A percentile compares a stretch with the other conserved stretches of the same genome.
Evolutionary conservation across 306 rosid genomes (phyloP).

Genomic region (Cucurbita ficifolia): DNA sequence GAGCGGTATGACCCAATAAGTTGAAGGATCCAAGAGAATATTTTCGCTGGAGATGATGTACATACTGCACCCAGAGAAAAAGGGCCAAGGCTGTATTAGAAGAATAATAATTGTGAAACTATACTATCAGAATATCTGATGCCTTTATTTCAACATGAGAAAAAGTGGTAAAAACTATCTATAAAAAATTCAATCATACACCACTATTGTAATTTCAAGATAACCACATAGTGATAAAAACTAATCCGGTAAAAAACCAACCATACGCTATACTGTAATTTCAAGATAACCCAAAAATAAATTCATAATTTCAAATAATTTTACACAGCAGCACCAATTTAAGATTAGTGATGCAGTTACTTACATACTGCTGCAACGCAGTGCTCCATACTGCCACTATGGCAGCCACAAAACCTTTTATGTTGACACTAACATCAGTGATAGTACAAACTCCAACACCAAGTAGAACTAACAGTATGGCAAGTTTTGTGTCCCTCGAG

Average conservation of each 20-base stretch:
- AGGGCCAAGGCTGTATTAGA: not conserved
- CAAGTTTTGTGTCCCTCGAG: slow-evolving; percentile 75
- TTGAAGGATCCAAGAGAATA: slow-evolving; percentile 77
- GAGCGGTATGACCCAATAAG: slow-evolving; percentile 89
- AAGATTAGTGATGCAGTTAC: slow-evolving; percentile 13
- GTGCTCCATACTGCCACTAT: slow-evolving; percentile 74
- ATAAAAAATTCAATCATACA: not conserved
- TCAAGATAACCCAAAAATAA: not conserved
- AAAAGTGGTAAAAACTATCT: not conserved
- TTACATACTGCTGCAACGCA: slow-evolving; percentile 66
- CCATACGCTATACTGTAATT: not conserved
- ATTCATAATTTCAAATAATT: not conserved
- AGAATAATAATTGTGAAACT: not conserved
- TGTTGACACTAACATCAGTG: slow-evolving; percentile 75
- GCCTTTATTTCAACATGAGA: not conserved
- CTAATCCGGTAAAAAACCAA: not conserved
- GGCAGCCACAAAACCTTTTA: slow-evolving; percentile 62
- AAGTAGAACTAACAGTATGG: slow-evolving; percentile 56
- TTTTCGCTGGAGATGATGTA: slow-evolving; percentile 79
- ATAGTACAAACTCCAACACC: slow-evolving; percentile 86
- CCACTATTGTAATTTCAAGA: not conserved
- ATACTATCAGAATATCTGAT: not conserved
- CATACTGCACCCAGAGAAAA: slow-evolving; percentile 44
- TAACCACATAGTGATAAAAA: not conserved
- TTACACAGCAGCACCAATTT: not conserved